Conservation (phyloP, 2,329 filamentous ascomycete genomes). For the Colletotrichum gloeosporioides region DNA sequence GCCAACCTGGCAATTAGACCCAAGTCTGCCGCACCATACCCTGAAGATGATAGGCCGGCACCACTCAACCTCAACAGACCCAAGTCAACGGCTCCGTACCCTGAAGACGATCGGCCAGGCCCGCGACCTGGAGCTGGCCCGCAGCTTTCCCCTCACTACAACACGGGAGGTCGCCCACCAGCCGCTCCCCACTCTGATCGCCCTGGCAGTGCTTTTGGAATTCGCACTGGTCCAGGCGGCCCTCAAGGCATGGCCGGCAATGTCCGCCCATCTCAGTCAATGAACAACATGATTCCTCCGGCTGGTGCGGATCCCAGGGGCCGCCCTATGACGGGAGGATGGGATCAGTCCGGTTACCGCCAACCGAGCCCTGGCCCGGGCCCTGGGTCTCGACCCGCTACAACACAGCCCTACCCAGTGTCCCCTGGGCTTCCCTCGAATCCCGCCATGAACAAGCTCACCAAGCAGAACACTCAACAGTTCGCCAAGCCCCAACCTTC, state of each 20-base stretch:
- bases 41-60: conserved; percentile 68
- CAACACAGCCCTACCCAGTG: conserved; percentile 28
- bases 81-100: conserved; percentile 56
- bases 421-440: conserved; percentile 37
- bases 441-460: conserved; percentile 40
- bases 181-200: conserved; percentile 54
- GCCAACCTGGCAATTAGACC: conserved; percentile 44
- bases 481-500: conserved; percentile 27
- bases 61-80: conserved; percentile 50
- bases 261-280: conserved; percentile 49
- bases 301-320: conserved; percentile 45
- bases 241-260: conserved; percentile 6
- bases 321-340: conserved; percentile 49
- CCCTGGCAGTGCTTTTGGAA: conserved; percentile 59
- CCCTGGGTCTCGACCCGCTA: conserved; percentile 29
- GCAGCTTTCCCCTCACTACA: conserved; percentile 45
- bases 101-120: conserved; percentile 50
- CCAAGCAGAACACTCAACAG: conserved; percentile 38
- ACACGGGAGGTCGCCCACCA: conserved; percentile 54
- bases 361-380: conserved; percentile 47
- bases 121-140: conserved; percentile 30
- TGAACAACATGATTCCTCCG: conserved; percentile 51
- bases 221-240: conserved; percentile 39
- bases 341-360: conserved; percentile 49
- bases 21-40: conserved; percentile 71